A percentile compares a stretch with the other conserved stretches of the same genome.
Evolutionary conservation across 768 basidiomycete genomes (phyloP).

Genomic region (Tephrocybe sp.): DNA sequence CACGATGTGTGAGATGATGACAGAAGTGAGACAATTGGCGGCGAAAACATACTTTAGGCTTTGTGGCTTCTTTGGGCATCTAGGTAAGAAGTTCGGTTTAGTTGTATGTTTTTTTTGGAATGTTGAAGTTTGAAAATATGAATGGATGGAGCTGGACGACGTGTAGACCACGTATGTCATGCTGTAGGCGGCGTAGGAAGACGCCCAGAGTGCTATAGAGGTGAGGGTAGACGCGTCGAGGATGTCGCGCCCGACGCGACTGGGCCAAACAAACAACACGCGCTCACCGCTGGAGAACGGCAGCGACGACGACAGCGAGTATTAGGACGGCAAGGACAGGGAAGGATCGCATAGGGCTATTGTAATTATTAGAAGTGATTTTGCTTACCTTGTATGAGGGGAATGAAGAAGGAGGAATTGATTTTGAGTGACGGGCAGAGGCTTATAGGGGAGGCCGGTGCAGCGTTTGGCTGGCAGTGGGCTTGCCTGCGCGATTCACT

Average conservation of each 20-base stretch:
- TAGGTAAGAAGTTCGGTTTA: slow-evolving; percentile 19
- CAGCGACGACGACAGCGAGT: slow-evolving; percentile 1
- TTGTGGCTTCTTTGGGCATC: slow-evolving; percentile 81
- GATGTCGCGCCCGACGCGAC: slow-evolving; percentile 8
- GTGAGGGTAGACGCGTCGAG: slow-evolving; percentile 12
- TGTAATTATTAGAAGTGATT: not conserved
- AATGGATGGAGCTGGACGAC: not conserved
- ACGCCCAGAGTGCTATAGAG: not conserved
- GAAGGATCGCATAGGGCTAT: not conserved
- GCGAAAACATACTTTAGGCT: slow-evolving; percentile 58
- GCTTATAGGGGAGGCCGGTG: slow-evolving; percentile 5
- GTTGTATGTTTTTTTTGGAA: not conserved
- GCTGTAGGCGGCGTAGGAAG: not conserved
- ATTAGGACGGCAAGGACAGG: not conserved
- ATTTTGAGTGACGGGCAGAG: not conserved
- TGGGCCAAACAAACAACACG: slow-evolving; percentile 18
- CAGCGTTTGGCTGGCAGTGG: slow-evolving; percentile 10
- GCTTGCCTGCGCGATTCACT: not conserved
- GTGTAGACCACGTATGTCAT: not conserved
- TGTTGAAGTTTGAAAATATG: not conserved
- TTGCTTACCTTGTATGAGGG: not conserved
- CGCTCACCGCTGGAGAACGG: slow-evolving; percentile 1
- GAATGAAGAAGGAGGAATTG: not conserved
- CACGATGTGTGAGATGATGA: slow-evolving; percentile 9
- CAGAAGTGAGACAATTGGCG: slow-evolving; percentile 4